Evolutionary conservation across 257 asterid species (phyloP), one percentile per base, ranked within the genome.

Genomic region (Craterostigma plantagineum): DNA sequence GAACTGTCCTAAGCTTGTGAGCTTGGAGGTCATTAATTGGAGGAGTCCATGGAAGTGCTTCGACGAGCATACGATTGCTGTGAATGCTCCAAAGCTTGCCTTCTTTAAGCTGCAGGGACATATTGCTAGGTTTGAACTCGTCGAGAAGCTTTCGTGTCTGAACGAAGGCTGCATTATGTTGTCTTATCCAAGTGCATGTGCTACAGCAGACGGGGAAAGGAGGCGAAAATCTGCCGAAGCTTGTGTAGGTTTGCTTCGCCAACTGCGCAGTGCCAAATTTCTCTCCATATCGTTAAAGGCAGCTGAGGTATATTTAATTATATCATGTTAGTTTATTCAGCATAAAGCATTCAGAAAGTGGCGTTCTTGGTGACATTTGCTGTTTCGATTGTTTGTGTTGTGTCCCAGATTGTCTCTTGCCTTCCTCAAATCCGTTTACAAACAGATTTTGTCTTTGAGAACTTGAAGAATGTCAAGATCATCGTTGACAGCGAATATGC

Each of bases 41-140:
- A 68, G 80, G 64, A 66, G 68, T 45, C 83, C 72, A 17, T 73
- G 70, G 77, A 53, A 33, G 18, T 55, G 48, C 16, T 63, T 55
- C 14, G 46, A 58, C 18, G 64, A 61, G 52, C 71, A 56, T 7
- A 12, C 38, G 60, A 73, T 73, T 39, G 36, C 27, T 34, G 64
- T 73, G 33, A 49, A 61, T 52, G 73, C 76, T 10, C 83, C 79
- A 10, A 54, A 35, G 8, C 79, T 73, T 33, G 43, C 18, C 37
- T 47, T 8, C 14, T 70, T 73, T 54, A 58, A 50, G 50, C 56
- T 63, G 41, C 50, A 38, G 41, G 83, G 83, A 4, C 55, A 51
- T 42, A 48, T 69, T 10, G 70, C 54, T 4, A 45, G 67, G 33
- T 43, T 73, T 58, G 42, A 17, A 42, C 70, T 66, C 50, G 42